These are phyloP conservation scores for Kalanchoe fedtschenkoi DNA, from an alignment of 164 flowering plant species.

Conservation along the genomic window DNA sequence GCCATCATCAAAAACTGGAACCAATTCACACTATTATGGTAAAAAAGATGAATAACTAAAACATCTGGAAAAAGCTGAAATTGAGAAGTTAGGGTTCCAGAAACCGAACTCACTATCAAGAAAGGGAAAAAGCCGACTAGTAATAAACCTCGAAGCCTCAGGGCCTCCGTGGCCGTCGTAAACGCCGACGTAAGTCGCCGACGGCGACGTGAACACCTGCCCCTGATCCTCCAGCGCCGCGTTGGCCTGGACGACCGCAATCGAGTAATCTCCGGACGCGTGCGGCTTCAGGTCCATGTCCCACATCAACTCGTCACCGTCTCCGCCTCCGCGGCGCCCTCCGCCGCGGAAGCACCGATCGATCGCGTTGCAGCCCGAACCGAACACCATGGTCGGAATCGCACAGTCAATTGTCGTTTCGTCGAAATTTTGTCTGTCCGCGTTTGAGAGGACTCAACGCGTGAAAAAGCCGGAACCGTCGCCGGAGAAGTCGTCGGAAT, in stretches of 20 bases:
- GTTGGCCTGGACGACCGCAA: constrained; percentile 40
- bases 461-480: no score
- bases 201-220: constrained; percentile 31
- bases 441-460: no score
- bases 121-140: constrained; percentile 25
- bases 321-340: constrained; percentile 8
- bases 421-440: no score
- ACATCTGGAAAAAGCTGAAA: neutral
- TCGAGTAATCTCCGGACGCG: constrained; percentile 37
- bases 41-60: neutral
- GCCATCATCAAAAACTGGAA: no score
- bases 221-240: constrained; percentile 34
- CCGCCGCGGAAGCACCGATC: no score
- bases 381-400: no score
- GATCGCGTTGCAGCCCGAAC: no score
- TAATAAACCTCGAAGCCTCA: constrained; percentile 37
- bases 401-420: no score
- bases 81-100: neutral
- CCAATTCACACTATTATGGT: no score
- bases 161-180: constrained; percentile 56
- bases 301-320: constrained; percentile 29
- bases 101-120: constrained; percentile 19
- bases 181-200: constrained; percentile 38
- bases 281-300: constrained; percentile 31
- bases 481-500: no score